Evolutionary conservation across 768 basidiomycete species (phyloP).

Genomic region (Exsudoporus frostii): DNA sequence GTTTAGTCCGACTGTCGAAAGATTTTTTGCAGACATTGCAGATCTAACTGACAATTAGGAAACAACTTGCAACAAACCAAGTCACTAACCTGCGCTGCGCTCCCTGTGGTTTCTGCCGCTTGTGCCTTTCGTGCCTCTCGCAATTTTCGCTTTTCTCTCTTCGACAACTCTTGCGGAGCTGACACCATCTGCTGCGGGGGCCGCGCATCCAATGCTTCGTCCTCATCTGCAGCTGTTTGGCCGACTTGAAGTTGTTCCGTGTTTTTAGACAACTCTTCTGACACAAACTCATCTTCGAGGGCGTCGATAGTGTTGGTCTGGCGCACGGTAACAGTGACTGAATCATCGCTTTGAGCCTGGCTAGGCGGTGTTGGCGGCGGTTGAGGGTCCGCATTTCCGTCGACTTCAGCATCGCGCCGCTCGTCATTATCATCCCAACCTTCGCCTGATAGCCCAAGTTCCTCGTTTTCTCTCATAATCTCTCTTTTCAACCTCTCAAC

Average conservation of each 20-base stretch:
- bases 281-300: slow-evolving; percentile 6
- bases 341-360: slow-evolving; percentile 1
- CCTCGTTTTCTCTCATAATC: slow-evolving; percentile 74
- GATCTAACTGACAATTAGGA: slow-evolving; percentile 26
- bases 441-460: slow-evolving; percentile 49
- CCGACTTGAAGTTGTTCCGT: background rate
- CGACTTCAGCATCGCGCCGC: slow-evolving; percentile 7
- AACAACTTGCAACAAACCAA: background rate
- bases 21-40: slow-evolving; percentile 68
- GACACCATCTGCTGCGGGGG: slow-evolving; percentile 1
- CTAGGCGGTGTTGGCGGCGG: slow-evolving; percentile 16
- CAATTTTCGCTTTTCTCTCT: slow-evolving; percentile 78
- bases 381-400: slow-evolving; percentile 5
- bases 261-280: slow-evolving; percentile 7
- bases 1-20: slow-evolving; percentile 68
- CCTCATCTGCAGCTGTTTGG: slow-evolving; percentile 1
- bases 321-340: background rate
- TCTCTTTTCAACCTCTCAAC: slow-evolving; percentile 73
- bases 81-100: slow-evolving; percentile 8
- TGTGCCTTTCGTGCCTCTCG: slow-evolving; percentile 68
- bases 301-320: background rate
- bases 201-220: background rate
- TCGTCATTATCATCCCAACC: slow-evolving; percentile 27
- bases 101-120: slow-evolving; percentile 1
- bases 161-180: slow-evolving; percentile 45